Conservation (phyloP, 495 filamentous ascomycete species). For the Penicillium soppii region DNA sequence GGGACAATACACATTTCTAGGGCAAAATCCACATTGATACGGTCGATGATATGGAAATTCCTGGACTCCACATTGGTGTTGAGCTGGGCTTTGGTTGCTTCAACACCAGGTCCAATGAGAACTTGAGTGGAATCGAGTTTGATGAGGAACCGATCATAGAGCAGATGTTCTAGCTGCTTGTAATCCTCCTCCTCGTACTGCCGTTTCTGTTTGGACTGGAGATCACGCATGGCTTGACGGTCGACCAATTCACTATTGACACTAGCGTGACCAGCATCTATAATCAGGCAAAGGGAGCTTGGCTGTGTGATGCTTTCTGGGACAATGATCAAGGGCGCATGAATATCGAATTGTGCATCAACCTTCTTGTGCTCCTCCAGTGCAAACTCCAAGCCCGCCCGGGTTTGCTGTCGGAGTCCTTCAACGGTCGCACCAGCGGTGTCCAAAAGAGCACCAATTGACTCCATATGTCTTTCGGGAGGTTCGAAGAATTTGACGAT, state of each 20-base stretch:
- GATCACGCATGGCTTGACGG: constrained; percentile 78
- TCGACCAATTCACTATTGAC: constrained; percentile 93
- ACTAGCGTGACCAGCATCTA: constrained; percentile 94
- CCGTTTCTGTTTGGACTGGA: constrained; percentile 87
- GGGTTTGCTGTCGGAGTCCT: constrained; percentile 88
- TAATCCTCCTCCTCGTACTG: constrained; percentile 87
- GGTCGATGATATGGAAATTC: constrained; percentile 87
- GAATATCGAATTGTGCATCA: constrained; percentile 91
- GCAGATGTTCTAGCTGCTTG: constrained; percentile 78
- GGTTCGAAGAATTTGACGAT: constrained; percentile 93
- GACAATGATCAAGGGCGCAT: constrained; percentile 93
- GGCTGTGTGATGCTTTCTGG: constrained; percentile 85
- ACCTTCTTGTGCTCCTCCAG: constrained; percentile 97
- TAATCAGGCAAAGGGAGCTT: constrained; percentile 79
- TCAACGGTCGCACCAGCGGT: constrained; percentile 93
- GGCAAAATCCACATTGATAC: constrained; percentile 94
- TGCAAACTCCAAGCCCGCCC: constrained; percentile 93
- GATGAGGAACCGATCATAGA: constrained; percentile 94
- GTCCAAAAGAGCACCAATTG: constrained; percentile 90
- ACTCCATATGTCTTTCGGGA: constrained; percentile 96
- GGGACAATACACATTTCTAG: constrained; percentile 92
- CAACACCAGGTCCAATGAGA: constrained; percentile 90
- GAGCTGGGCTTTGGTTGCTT: constrained; percentile 84
- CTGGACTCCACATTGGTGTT: constrained; percentile 63
- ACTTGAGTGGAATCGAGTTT: constrained; percentile 93